phyloP scores from a whole-genome alignment of 2,329 filamentous ascomycete genomes.

The Diaporthe sp. region DNA sequence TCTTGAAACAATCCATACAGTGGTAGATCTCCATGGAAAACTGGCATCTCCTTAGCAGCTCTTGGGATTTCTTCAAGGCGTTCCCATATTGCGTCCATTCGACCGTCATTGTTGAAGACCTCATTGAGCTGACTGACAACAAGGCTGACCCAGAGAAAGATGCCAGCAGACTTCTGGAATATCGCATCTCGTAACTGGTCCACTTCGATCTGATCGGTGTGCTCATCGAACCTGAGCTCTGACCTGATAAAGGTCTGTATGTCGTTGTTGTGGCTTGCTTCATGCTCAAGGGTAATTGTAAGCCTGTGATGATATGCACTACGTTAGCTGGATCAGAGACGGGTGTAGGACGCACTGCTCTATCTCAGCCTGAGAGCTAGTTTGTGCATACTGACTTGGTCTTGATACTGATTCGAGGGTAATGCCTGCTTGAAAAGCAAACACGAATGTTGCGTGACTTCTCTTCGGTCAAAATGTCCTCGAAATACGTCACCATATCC shows the following conservation, averaged over 20 bases:
- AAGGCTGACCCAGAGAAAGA: background rate
- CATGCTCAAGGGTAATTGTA: background rate
- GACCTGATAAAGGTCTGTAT: background rate
- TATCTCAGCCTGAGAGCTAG: conserved; percentile 15
- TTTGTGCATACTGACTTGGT: background rate
- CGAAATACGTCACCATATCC: conserved; percentile 57
- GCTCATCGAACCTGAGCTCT: background rate
- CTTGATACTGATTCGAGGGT: conserved; percentile 52
- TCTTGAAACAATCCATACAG: background rate
- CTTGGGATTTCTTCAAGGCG: background rate
- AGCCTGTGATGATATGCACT: background rate
- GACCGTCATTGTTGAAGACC: background rate
- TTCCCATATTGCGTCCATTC: background rate
- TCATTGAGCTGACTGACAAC: background rate
- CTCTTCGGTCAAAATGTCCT: conserved; percentile 49
- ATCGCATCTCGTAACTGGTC: background rate
- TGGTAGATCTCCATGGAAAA: background rate
- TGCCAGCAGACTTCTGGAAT: background rate
- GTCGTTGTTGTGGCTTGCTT: background rate
- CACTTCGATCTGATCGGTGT: background rate
- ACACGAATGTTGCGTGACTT: conserved; percentile 45
- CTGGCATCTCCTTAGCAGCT: background rate
- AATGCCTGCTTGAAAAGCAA: conserved; percentile 61
- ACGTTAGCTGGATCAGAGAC: background rate
- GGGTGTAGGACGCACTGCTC: background rate